Base-by-base conservation (phyloP, 2,329 filamentous ascomycete species). In the Paecilomyces niveus region DNA sequence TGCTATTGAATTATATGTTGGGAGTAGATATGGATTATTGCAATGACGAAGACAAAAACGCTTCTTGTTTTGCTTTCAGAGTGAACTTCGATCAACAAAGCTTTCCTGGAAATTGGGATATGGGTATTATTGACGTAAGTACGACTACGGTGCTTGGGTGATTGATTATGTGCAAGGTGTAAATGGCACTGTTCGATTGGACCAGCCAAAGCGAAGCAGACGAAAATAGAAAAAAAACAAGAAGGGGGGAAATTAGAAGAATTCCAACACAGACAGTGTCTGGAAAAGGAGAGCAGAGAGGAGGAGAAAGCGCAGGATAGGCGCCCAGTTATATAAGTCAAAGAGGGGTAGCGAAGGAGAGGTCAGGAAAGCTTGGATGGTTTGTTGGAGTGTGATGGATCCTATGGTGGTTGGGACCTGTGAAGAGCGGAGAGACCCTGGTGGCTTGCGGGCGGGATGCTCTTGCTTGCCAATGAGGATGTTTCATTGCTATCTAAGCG, bases 171-270 rank as follows among this genome's bases (percentile, higher is more conserved):
- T 50, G 52, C n/a, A 45, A 21, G 26, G 39, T 57, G 53, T n/a
- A 59, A 65, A 67, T 62, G 58, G 63, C 59, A 62, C 60, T 58
- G 54, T 58, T 69, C 65, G 72, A 72, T 68, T 78, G 75, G 76
- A 68, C 75, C 76, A 75, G 75, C 76, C 75, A 77, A 74, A 70
- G n/a, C 69, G 66, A 67, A 68, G 63, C 61, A 62, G 59, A 69
- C 61, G 60, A 70, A 69, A 72, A 75, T 69, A 72, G 68, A 73
- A 70, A 57, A 63, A 57, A 64, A 58, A 62, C 58, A 59, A 63
- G 58, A 64, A 66, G 68, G 63, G 61, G 68, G 60, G 60, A 66
- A 62, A 68, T 66, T 57, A 72, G 63, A 67, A 64, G 61, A 66
- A 67, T 67, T 63, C 64, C 63, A 62, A 63, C 55, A 62, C 61